Base-by-base conservation (phyloP, 371 early-diverging fungal species). In the Catenaria anguillulae region DNA sequence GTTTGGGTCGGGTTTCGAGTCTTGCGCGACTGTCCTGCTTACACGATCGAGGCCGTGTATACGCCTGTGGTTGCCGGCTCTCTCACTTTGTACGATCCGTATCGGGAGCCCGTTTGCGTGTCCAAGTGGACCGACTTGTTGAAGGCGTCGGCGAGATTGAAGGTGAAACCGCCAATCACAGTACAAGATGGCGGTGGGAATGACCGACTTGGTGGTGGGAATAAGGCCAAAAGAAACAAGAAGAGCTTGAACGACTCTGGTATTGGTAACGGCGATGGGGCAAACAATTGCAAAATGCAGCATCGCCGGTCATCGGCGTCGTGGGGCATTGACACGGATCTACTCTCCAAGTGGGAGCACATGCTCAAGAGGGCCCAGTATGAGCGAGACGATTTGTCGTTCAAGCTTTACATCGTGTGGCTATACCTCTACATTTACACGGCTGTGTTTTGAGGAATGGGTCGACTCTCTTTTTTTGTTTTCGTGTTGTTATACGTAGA, bases 371-470 rank as follows among this genome's bases (percentile, higher is more conserved):
- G 52, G 15, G 52, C 26, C 15, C 52, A 50, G 52, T 24, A 24
- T 13, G 52, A 24, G 15, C 52, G 52, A 26, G 52, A 50, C 52
- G 52, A 50, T 19, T 8, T 50, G 8, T 50, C 52, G 29, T 50
- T 50, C 52, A 50, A 50, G 52, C 24, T 50, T 8, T 29, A 50
- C 31, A 50, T 50, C 4, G 2, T 29, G 29, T 50, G 52, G 52
- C 31, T 50, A 15, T 50, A 50, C 52, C 31, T 50, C 29, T 50
- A 50, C 29, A 50, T 50, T 31, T 50, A 29, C 52, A 50, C 52
- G 26, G 52, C 52, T 17, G 52, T 50, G 29, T 8, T 50, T 8
- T 50, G 23, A 17, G 21, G 2, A 17, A 4, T 4, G 10, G n/a
- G n/a, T n/a, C n/a, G n/a, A n/a, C n/a, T n/a, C n/a, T n/a, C n/a